Percentiles rank a stretch among this genome's conserved stretches.
Conservation (phyloP, 192 early-diverging fungal genomes). For the Entrophospora sp. region DNA sequence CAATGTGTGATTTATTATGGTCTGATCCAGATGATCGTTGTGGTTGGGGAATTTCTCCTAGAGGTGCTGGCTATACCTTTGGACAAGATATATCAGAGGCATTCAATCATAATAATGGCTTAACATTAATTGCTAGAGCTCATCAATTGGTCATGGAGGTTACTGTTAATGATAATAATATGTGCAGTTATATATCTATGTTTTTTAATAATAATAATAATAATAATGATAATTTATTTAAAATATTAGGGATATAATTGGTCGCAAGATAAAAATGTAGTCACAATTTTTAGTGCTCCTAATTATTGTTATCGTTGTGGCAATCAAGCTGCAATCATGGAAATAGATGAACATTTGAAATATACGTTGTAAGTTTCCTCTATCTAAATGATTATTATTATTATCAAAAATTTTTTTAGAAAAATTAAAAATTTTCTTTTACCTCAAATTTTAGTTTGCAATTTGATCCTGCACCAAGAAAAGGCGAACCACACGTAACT, state of each 20-base stretch:
- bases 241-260: slow-evolving; percentile 90
- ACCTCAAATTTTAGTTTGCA: slow-evolving; percentile 50
- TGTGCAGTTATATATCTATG: background rate
- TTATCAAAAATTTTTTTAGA: background rate
- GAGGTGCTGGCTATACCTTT: slow-evolving; percentile 84
- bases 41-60: slow-evolving; percentile 82
- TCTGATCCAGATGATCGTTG: slow-evolving; percentile 79
- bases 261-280: slow-evolving; percentile 96
- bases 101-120: slow-evolving; percentile 91
- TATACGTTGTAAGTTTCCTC: slow-evolving; percentile 81
- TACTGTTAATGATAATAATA: too few species aligned
- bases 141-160: slow-evolving; percentile 89
- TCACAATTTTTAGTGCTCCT: slow-evolving; percentile 98
- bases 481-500: slow-evolving; percentile 97
- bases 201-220: background rate
- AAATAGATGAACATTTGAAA: slow-evolving; percentile 98
- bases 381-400: background rate
- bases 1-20: slow-evolving; percentile 85
- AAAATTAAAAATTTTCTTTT: background rate
- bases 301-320: slow-evolving; percentile 99
- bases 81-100: slow-evolving; percentile 81
- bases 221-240: too few species aligned
- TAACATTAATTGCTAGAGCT: slow-evolving; percentile 94
- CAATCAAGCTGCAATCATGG: slow-evolving; percentile 99
- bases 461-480: slow-evolving; percentile 82